Evolutionary conservation across 2,329 filamentous ascomycete species (phyloP), one percentile per base, ranked within the genome.

Genomic region (Capronia coronata): DNA sequence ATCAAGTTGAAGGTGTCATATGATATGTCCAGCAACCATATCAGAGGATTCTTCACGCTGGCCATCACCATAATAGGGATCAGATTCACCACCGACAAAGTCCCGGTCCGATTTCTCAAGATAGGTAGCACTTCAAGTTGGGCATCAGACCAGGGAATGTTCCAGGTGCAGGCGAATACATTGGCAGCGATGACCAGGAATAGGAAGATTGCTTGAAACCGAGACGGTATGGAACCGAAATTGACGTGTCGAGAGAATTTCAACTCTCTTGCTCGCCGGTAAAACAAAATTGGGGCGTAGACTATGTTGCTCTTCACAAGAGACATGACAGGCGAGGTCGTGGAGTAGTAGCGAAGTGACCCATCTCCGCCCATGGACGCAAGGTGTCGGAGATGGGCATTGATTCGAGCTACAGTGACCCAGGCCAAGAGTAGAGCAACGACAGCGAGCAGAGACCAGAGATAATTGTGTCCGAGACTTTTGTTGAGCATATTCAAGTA

Each of bases 291-390:
- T 3, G 72, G 70, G 10, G 72, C 71, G 52, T 74, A 72, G 43
- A 74, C 64, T 48, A 90, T 77, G 47, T 86, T 75, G 53, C 79
- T 75, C 70, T 90, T 87, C 48, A 94, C 64, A 64, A 54, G 89
- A 72, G 57, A 80, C 76, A 59, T 94, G 72, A 45, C 64, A 3
- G 58, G 52, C 25, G 70, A 58, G 4, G 84, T 76, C 19, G 73
- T 71, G 39, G 82, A 77, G 64, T 90, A 95, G 71, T 88, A 95
- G 53, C 78, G 75, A 66, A 95, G 89, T 21, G 56, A 34, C 14
- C 51, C 51, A 1, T 76, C 83, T 57, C 87, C 84, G 70, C 79
- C 83, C 58, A 95, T 76, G 62, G 83, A 87, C 35, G 84, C 77
- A 38, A 94, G 74, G 21, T 79, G 83, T 56, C 89, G 80, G 30